Base-by-base conservation (phyloP, 2,329 filamentous ascomycete species). In the Penicillium fuscoglaucum region DNA sequence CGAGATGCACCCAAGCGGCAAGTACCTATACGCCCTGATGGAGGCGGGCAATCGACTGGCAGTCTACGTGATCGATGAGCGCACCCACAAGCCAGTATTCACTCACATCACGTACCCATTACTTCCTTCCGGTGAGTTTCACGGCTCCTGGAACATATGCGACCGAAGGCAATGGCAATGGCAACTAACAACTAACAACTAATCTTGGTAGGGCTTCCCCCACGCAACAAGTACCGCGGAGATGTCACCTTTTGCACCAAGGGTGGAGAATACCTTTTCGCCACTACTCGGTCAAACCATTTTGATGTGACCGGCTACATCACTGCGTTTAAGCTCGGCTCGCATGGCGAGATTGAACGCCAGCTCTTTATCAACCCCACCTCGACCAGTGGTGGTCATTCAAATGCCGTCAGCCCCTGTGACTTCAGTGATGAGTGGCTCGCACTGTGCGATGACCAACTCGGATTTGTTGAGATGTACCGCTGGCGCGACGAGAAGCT, bases 341-440 rank as follows among this genome's bases (percentile, higher is more conserved):
- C 84, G 1, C 82, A 80, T 40, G 91, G 91, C 1, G 84, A 84
- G 62, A 88, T 96, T 57, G 88, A 93, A 79, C 78, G 82, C 44
- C 91, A 95, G 79, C 84, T 96, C 49, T 91, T 86, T 70, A 80
- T 96, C 49, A 90, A 91, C 70, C 90, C 91, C 0, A 96, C 91
- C 2, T 90, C 90, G 2, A 96, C 90, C 2, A 93, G 90, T 70
- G 91, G 91, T 46, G 91, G 91, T 0, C 91, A 96, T 75, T 92
- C 89, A 61, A 96, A 96, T 70, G 91, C 91, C 0, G 90, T 96
- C n/a, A 84, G 85, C 57, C 91, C 91, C 1, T 91, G 89, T 71
- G 87, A 90, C 59, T 96, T 90, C 85, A 89, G 82, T 60, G 91
- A 96, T 68, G 91, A 96, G 76, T 96, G 90, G 90, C 69, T 96